Conservation (phyloP, 108 stramenopile genomes). For the Nitzschia inconspicua region DNA sequence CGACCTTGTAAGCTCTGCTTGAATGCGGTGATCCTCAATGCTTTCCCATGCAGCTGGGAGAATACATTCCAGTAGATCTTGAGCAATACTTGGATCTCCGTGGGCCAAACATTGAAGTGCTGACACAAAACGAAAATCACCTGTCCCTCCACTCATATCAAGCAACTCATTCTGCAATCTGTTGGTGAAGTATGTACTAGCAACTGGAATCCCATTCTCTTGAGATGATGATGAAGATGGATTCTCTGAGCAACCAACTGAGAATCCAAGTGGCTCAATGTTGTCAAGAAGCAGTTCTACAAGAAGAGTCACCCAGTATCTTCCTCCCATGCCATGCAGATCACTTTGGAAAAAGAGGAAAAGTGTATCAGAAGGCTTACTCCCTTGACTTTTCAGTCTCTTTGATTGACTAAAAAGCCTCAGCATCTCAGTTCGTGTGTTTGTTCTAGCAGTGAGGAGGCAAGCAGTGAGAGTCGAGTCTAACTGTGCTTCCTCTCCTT, state of each 20-base stretch:
- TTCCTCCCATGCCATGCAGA: constrained; percentile 62
- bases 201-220: too few species aligned
- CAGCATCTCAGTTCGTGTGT: constrained; percentile 23
- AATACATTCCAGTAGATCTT: constrained; percentile 49
- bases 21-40: constrained; percentile 36
- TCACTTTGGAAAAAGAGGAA: constrained; percentile 59
- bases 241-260: too few species aligned
- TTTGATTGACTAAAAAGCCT: constrained; percentile 8
- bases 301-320: constrained; percentile 64
- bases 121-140: neutral
- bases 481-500: too few species aligned
- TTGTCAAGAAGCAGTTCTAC: constrained; percentile 56
- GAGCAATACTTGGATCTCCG: constrained; percentile 40
- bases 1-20: constrained; percentile 35
- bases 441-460: constrained; percentile 44
- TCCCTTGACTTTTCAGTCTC: neutral
- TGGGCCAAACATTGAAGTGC: constrained; percentile 52
- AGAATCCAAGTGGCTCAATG: neutral
- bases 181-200: neutral
- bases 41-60: constrained; percentile 54
- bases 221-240: too few species aligned
- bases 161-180: neutral
- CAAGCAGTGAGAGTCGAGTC: constrained; percentile 43
- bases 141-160: neutral
- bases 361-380: constrained; percentile 39